A percentile compares a stretch with the other conserved stretches of the same genome.
Evolutionary conservation across 345 rosid species (phyloP).

Genomic region (Noccaea caerulescens): DNA sequence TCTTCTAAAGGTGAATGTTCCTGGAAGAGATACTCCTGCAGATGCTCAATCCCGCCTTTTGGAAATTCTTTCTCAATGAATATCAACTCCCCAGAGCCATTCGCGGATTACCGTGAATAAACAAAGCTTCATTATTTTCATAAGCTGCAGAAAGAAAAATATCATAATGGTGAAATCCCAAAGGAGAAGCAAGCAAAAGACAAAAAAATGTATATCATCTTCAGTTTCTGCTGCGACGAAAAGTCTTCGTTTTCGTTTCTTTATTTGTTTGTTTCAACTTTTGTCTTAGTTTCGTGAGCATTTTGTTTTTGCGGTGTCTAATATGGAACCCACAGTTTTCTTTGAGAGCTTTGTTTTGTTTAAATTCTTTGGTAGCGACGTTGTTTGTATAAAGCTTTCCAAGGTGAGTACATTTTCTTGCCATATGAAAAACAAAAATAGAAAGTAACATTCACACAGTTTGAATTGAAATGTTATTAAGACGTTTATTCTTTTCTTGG

Average conservation of each 20-base stretch:
- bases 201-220: slow-evolving; percentile 39
- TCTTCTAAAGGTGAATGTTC: slow-evolving; percentile 80
- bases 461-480: too few relatives aligned
- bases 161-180: slow-evolving; percentile 26
- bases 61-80: slow-evolving; percentile 62
- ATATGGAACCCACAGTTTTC: slow-evolving; percentile 17
- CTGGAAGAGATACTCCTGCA: slow-evolving; percentile 83
- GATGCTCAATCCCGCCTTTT: slow-evolving; percentile 76
- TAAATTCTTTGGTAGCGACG: slow-evolving; percentile 36
- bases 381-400: slow-evolving; percentile 33
- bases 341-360: slow-evolving; percentile 26
- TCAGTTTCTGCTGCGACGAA: slow-evolving; percentile 6
- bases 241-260: slow-evolving; percentile 11
- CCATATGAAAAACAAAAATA: slow-evolving; percentile 3
- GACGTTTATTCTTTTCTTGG: too few relatives aligned
- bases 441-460: background rate
- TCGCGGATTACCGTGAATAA: slow-evolving; percentile 26
- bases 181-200: slow-evolving; percentile 32
- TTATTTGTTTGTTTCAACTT: background rate
- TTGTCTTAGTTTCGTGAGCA: slow-evolving; percentile 10
- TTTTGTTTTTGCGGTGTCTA: slow-evolving; percentile 11
- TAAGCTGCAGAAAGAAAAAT: slow-evolving; percentile 33
- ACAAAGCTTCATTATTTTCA: slow-evolving; percentile 33
- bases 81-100: slow-evolving; percentile 14
- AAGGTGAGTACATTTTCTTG: slow-evolving; percentile 1